Conservation (phyloP, 148 eudicot genomes). For the Hydrangea macrophylla region DNA sequence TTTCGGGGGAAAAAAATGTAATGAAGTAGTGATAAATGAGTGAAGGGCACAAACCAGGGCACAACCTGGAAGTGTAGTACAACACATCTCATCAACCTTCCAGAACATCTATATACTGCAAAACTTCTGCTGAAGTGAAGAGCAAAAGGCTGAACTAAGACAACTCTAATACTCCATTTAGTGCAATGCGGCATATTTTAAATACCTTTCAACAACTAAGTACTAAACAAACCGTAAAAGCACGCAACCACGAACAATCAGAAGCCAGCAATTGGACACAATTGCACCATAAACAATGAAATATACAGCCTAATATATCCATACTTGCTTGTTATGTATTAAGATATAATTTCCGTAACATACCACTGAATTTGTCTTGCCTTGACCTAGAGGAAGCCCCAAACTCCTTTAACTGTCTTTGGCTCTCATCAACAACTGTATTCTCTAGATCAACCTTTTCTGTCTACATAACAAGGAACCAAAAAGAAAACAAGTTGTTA, state of each 20-base stretch:
- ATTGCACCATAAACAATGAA: no score
- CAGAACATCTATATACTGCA: background rate
- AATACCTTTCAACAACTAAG: no score
- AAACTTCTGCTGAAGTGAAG: background rate
- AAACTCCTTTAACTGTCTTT: constrained; percentile 64
- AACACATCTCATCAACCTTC: background rate
- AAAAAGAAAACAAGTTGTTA: background rate
- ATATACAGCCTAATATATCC: background rate
- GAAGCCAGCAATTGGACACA: no score
- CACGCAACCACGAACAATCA: no score
- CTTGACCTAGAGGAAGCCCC: constrained; percentile 50
- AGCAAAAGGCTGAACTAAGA: background rate
- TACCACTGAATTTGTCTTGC: constrained; percentile 84
- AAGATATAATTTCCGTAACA: constrained; percentile 13
- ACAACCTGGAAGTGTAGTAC: background rate
- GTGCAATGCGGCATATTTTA: no score
- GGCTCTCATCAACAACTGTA: constrained; percentile 96
- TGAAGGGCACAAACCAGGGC: background rate
- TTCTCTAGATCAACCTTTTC: constrained; percentile 97
- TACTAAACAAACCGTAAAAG: no score
- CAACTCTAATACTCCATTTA: background rate
- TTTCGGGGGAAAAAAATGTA: no score
- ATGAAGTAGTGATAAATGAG: background rate
- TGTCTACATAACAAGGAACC: constrained; percentile 48
- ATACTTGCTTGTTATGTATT: background rate